Evolutionary conservation across 2,329 filamentous ascomycete genomes (phyloP).

Genomic region (Elsinoe perseae): DNA sequence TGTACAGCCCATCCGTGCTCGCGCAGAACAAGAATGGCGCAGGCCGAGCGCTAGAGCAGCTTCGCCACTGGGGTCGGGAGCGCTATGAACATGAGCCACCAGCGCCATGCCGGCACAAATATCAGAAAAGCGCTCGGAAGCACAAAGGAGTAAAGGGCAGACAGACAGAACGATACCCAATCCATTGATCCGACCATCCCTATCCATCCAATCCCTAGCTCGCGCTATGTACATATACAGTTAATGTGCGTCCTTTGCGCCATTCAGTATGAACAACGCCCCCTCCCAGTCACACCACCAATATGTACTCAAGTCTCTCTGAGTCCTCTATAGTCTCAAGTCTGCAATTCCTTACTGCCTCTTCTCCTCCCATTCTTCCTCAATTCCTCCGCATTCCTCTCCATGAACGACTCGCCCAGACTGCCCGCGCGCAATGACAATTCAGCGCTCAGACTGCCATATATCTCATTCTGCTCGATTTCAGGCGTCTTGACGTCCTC

Average conservation of each 20-base stretch:
- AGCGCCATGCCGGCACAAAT: no score
- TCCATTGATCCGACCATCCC: neutral
- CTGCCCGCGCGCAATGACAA: conserved; percentile 22
- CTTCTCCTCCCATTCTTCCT: conserved; percentile 9
- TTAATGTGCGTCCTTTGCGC: neutral
- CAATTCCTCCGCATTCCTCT: conserved; percentile 28
- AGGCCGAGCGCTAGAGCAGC: no score
- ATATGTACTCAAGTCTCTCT: neutral
- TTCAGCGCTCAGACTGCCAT: conserved; percentile 18
- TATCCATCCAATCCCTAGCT: neutral
- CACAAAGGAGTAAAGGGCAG: neutral
- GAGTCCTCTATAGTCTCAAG: neutral
- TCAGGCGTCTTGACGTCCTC: conserved; percentile 24
- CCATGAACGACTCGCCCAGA: conserved; percentile 32
- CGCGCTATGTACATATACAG: conserved; percentile 13
- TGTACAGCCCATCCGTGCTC: no score
- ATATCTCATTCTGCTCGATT: conserved; percentile 24
- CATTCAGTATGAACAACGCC: neutral
- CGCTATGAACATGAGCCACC: no score
- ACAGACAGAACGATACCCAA: conserved; percentile 4
- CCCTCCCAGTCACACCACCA: no score
- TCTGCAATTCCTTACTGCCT: neutral
- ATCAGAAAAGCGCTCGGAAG: no score
- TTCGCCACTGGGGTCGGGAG: no score
- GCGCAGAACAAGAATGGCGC: no score